Evolutionary conservation across 2,329 filamentous ascomycete species (phyloP), one percentile per base, ranked within the genome.

Genomic region (Xylariaceae sp.): DNA sequence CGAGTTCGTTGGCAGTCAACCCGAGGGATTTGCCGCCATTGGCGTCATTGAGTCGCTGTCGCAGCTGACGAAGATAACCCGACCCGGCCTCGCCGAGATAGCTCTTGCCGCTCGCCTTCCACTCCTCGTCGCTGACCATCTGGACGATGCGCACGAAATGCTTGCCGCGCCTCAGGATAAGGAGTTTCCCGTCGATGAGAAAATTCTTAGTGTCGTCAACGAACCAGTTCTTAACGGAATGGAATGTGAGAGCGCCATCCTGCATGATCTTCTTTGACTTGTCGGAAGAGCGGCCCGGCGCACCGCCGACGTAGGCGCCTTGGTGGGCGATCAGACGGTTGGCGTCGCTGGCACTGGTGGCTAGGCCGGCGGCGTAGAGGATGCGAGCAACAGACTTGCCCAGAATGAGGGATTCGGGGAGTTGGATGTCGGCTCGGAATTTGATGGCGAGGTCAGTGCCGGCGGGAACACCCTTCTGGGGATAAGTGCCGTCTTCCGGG

Each of bases 91-190:
- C 67, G 36, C 79, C 79, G 1, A 75, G 72, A 60, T 82, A 82
- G 16, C 64, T 65, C 50, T 67, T 46, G 22, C 78, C 78, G 45
- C 68, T 73, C 4, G 54, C 57, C 34, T 64, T 56, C 71, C 76
- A 83, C 48, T 74, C 73, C 37, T 77, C 68, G 57, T 85, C 77
- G 49, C 65, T 67, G 22, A 85, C 67, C 50, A 85, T 69, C 63
- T 83, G 70, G 41, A 85, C 70, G 52, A 83, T 73, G 37, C 79
- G 76, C 37, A 85, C 64, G 50, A 83, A 80, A 64, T 82, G 75
- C 67, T 82, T 83, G 53, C 80, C 80, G 58, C 75, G 79, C 52
- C 82, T 77, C 42, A 85, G 67, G 54, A 85, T 74, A 51, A 85
- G 67, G 37, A 83, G 54, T 52, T 74, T 71, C 45, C 63, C 77